Percentiles rank a stretch among this genome's conserved stretches.
Evolutionary conservation across 306 rosid genomes (phyloP).

Genomic region (Erythrophleum fordii): DNA sequence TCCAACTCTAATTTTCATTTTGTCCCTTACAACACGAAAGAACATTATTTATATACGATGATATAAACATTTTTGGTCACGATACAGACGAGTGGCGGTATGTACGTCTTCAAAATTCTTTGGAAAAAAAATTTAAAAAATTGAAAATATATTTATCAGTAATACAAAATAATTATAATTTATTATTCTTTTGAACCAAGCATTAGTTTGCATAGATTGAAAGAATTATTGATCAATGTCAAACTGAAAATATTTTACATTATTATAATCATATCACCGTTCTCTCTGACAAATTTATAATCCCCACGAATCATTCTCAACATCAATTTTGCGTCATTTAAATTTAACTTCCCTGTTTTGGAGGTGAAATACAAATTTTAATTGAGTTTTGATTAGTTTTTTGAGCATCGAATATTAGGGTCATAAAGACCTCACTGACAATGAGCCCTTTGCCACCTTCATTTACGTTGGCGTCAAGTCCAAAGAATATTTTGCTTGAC

Average conservation of each 20-base stretch:
- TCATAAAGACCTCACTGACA: neutral
- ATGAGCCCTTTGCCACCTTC: neutral
- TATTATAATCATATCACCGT: too few species aligned
- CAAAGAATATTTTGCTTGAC: neutral
- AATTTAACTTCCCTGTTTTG: too few species aligned
- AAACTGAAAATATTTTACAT: too few species aligned
- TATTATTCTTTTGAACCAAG: too few species aligned
- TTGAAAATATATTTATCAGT: neutral
- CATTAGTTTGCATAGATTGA: too few species aligned
- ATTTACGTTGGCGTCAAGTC: neutral
- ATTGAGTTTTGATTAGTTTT: too few species aligned
- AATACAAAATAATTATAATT: too few species aligned
- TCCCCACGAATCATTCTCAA: too few species aligned
- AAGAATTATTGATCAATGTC: too few species aligned
- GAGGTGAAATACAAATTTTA: too few species aligned
- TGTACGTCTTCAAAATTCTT: neutral
- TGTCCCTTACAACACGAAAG: neutral
- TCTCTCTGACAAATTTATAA: too few species aligned
- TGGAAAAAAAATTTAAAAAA: neutral
- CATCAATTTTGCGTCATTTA: too few species aligned
- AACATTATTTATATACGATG: neutral
- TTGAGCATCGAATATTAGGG: neutral
- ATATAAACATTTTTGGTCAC: neutral
- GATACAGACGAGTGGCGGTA: neutral
- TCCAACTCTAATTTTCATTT: neutral